These are phyloP conservation scores for Trametes cinnabarina DNA, from an alignment of 768 basidiomycete species.

Conservation along the genomic window DNA sequence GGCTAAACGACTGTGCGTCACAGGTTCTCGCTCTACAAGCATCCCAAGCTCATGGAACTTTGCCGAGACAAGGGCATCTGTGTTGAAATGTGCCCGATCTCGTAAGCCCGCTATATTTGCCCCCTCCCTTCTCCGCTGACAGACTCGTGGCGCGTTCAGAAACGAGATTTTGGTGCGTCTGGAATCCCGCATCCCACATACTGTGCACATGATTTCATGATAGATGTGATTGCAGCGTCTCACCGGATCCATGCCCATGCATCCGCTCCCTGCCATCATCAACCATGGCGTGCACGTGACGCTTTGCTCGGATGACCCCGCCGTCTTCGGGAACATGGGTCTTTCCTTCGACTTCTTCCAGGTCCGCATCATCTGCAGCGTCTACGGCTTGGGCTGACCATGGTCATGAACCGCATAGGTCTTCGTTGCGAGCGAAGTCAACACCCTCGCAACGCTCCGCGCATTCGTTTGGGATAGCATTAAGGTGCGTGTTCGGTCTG, in stretches of 20 bases:
- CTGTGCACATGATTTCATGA: neutral
- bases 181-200: neutral
- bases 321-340: conserved; percentile 76
- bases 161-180: conserved; percentile 66
- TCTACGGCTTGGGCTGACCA: no score
- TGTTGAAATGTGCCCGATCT: conserved; percentile 78
- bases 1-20: neutral
- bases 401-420: conserved; percentile 14
- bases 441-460: conserved; percentile 59
- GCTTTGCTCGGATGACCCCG: conserved; percentile 73
- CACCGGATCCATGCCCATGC: conserved; percentile 78
- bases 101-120: conserved; percentile 45
- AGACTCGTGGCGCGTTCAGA: conserved; percentile 37
- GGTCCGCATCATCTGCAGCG: no score
- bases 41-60: conserved; percentile 66
- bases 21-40: conserved; percentile 75
- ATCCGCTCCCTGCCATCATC: conserved; percentile 68
- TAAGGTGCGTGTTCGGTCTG: conserved; percentile 38
- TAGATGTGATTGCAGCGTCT: conserved; percentile 46
- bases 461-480: conserved; percentile 66
- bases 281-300: conserved; percentile 73
- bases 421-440: conserved; percentile 25
- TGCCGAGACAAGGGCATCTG: conserved; percentile 64
- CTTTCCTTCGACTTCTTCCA: conserved; percentile 79
- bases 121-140: neutral